Evolutionary conservation across 257 asterid species (phyloP).

Genomic region (Solanum appendiculatum): DNA sequence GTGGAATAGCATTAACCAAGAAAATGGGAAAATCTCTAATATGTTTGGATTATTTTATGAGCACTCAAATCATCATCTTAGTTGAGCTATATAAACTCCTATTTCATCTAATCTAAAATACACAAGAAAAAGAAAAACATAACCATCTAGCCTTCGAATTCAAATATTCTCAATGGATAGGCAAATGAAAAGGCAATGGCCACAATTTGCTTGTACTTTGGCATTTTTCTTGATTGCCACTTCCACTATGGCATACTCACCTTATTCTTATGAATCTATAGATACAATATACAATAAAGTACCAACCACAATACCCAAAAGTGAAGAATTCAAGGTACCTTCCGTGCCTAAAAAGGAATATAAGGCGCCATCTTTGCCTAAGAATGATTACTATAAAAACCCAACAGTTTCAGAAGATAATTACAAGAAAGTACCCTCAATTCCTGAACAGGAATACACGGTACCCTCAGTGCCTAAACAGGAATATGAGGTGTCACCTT

Average conservation of each 20-base stretch:
- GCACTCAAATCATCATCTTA: background rate
- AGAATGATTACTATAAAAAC: no score
- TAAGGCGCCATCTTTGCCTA: no score
- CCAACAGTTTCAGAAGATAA: background rate
- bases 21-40: background rate
- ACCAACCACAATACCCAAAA: background rate
- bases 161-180: background rate
- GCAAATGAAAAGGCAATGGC: background rate
- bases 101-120: background rate
- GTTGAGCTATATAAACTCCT: background rate
- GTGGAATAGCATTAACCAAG: background rate
- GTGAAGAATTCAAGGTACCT: background rate
- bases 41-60: background rate
- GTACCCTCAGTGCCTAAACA: no score
- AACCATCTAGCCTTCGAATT: background rate
- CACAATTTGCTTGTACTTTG: background rate
- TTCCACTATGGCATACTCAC: background rate
- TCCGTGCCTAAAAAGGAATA: no score
- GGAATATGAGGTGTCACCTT: background rate
- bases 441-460: no score
- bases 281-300: background rate
- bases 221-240: background rate
- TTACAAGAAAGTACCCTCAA: background rate
- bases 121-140: background rate
- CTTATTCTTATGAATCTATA: background rate